Base-by-base conservation (phyloP, 441 rosid genomes). In the Bocquillonia castaneifolia region DNA sequence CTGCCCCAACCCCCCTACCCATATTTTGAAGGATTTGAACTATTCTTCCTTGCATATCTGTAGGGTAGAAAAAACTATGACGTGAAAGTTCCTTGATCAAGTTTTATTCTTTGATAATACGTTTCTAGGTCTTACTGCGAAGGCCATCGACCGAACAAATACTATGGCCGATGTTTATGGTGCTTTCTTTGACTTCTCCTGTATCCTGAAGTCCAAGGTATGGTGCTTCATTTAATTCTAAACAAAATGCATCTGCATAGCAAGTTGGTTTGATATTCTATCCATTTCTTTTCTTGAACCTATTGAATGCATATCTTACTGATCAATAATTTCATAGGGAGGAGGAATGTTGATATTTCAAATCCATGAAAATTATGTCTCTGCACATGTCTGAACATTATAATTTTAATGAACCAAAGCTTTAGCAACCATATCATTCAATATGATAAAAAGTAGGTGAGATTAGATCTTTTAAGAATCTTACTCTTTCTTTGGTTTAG, bases 111-210 rank as follows among this genome's bases (percentile, higher is more conserved):
- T 17, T 58, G 54, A 25, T 37, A 29, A 28, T 29, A 18, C 52
- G 10, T 68, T 72, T 68, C 64, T 74, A 95, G 99, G 97, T 81
- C 93, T 95, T n/a, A 89, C 95, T 51, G 98, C 98, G 39, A 89
- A 85, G 87, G 77, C 92, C 63, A 84, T 89, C 44, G 85, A 89
- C 70, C 87, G 81, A 60, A 92, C 99, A 25, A 92, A 82, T 58
- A 78, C 87, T 53, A 89, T 95, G 96, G 79, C 84, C 39, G 96
- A 95, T 80, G 96, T 95, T 69, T 92, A 95, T 79, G 90, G 93
- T 23, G 93, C 93, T 45, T 92, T 92, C 82, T 88, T 73, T 37
- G 98, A 95, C 67, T 95, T 90, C 74, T 85, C 93, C 58, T 79
- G 80, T 76, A 77, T 88, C 88, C 80, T 94, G 62, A 83, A 85